Evolutionary conservation across 108 stramenopile species (phyloP).

Genomic region (Skeletonema costatum): DNA sequence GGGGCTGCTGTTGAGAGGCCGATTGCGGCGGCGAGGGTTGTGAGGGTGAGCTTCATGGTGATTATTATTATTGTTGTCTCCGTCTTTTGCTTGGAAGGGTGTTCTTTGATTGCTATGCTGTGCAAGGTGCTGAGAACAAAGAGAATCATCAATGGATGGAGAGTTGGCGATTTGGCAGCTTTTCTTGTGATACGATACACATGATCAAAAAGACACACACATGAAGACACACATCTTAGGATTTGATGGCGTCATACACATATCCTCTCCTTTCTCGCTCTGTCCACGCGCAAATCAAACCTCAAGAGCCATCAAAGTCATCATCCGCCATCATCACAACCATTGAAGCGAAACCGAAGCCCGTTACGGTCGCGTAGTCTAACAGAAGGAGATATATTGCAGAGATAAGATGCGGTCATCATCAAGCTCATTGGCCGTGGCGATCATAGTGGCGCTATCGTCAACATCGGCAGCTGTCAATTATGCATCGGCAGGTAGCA

Average conservation of each 20-base stretch:
- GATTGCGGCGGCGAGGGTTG: conserved; percentile 16
- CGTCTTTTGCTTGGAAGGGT: neutral
- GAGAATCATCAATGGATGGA: neutral
- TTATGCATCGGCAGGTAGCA: neutral
- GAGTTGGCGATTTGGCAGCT: neutral
- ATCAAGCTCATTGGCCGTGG: neutral
- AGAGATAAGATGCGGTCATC: neutral
- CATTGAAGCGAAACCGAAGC: neutral
- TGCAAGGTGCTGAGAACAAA: too few species aligned
- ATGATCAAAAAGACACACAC: too few species aligned
- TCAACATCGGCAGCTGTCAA: neutral
- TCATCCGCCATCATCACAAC: neutral
- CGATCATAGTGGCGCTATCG: neutral
- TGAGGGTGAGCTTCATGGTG: conserved; percentile 13
- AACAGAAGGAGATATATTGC: neutral
- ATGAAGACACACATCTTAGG: too few species aligned
- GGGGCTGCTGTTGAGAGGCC: conserved; percentile 16
- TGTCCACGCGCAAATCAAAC: too few species aligned
- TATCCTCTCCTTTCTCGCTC: too few species aligned
- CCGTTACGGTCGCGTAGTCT: neutral
- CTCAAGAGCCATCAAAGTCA: neutral
- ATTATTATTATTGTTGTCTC: neutral
- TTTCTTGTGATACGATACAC: too few species aligned
- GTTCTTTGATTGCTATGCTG: neutral
- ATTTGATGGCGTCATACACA: too few species aligned